These are phyloP conservation scores for Malassezia dermatis DNA, from an alignment of 1,284 basidiomycete species.

Conservation along the genomic window DNA sequence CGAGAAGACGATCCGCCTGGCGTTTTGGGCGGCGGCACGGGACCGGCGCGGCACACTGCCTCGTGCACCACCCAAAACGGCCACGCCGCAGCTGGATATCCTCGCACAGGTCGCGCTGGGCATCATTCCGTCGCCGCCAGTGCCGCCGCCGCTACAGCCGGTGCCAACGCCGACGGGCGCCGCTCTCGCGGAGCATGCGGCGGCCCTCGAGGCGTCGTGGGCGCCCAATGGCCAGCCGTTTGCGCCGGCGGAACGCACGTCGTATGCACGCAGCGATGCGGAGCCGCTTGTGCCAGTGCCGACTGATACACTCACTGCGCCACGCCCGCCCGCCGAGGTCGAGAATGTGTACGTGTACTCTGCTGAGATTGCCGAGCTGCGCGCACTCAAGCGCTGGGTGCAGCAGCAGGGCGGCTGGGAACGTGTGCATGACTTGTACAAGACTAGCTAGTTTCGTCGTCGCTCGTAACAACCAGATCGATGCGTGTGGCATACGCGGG, in stretches of 20 bases:
- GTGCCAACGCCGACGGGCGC: constrained; percentile 1
- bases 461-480: not conserved
- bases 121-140: not conserved
- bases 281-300: not conserved
- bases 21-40: constrained; percentile 64
- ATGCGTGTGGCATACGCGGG: not conserved
- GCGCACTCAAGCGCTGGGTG: constrained; percentile 24
- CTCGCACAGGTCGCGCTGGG: constrained; percentile 8
- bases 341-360: constrained; percentile 12
- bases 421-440: not conserved
- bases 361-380: constrained; percentile 29
- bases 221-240: constrained; percentile 11
- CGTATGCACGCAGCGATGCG: constrained; percentile 1
- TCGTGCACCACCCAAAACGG: not conserved
- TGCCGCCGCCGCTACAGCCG: not conserved
- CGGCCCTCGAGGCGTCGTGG: constrained; percentile 1
- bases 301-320: not conserved
- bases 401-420: not conserved
- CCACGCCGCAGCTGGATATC: not conserved
- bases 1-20: constrained; percentile 77
- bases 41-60: not conserved
- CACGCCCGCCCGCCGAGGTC: not conserved
- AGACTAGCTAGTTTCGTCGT: constrained; percentile 2
- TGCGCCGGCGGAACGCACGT: constrained; percentile 5
- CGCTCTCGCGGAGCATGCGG: constrained; percentile 3